Conservation (phyloP, 1,139 yeast genomes). For the Hansenula sp. region DNA sequence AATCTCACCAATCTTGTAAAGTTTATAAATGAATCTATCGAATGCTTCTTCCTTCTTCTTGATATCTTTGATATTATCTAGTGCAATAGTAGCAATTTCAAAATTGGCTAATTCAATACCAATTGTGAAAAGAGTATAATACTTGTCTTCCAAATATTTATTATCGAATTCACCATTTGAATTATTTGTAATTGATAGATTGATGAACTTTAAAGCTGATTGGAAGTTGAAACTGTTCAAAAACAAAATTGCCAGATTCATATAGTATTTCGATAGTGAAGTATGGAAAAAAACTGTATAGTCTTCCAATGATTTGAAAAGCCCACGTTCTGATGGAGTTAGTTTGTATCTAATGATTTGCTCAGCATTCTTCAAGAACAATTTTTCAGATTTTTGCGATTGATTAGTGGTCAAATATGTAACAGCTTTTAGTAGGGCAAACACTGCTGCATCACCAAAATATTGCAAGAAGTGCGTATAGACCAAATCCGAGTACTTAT, state of each 20-base stretch:
- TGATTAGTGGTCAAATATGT: constrained; percentile 21
- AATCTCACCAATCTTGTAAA: constrained; percentile 21
- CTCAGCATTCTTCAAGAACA: constrained; percentile 22
- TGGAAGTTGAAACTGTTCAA: constrained; percentile 16
- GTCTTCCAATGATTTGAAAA: constrained; percentile 15
- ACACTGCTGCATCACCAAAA: constrained; percentile 18
- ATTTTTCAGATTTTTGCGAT: constrained; percentile 19
- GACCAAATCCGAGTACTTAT: constrained; percentile 8
- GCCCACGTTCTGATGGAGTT: constrained; percentile 10
- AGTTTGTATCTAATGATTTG: constrained; percentile 20
- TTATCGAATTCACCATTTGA: constrained; percentile 17
- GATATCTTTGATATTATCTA: constrained; percentile 12
- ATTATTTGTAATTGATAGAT: constrained; percentile 28
- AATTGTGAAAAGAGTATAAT: constrained; percentile 20
- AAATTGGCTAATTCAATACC: constrained; percentile 22
- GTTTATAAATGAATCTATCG: constrained; percentile 17
- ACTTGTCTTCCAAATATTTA: constrained; percentile 18
- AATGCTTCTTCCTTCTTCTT: constrained; percentile 17
- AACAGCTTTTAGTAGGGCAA: constrained; percentile 25
- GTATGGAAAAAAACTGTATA: constrained; percentile 18
- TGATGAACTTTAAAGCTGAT: constrained; percentile 20
- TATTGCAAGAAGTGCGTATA: constrained; percentile 13
- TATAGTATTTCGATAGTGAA: constrained; percentile 21
- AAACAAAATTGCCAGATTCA: constrained; percentile 21
- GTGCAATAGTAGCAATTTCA: constrained; percentile 19